Percentiles rank a stretch among this genome's conserved stretches.
Evolutionary conservation across 2,329 filamentous ascomycete genomes (phyloP).

Genomic region (Hypomyces rosellus): DNA sequence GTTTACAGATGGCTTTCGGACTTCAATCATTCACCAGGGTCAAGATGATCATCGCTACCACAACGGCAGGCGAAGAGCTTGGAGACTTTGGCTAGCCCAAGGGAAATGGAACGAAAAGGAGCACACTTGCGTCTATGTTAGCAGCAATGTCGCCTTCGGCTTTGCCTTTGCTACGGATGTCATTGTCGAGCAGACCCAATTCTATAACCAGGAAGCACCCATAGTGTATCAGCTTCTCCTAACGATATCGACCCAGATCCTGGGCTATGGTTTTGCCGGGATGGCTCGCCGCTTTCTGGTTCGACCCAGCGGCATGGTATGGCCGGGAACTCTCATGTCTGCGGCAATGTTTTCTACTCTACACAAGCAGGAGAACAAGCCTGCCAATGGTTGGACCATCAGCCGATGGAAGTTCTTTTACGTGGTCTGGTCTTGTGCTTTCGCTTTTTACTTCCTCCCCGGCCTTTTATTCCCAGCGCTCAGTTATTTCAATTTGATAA

Average conservation of each 20-base stretch:
- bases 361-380: slow-evolving; percentile 77
- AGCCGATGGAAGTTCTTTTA: slow-evolving; percentile 82
- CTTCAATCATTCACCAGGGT: slow-evolving; percentile 15
- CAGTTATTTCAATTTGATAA: slow-evolving; percentile 84
- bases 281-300: slow-evolving; percentile 76
- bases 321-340: slow-evolving; percentile 83
- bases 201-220: slow-evolving; percentile 75
- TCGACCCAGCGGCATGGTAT: slow-evolving; percentile 82
- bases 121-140: slow-evolving; percentile 82
- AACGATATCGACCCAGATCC: slow-evolving; percentile 77
- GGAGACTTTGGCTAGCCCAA: slow-evolving; percentile 71
- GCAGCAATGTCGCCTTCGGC: slow-evolving; percentile 83
- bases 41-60: slow-evolving; percentile 14
- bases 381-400: slow-evolving; percentile 75
- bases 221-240: slow-evolving; percentile 76
- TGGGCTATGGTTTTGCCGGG: slow-evolving; percentile 82
- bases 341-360: slow-evolving; percentile 84
- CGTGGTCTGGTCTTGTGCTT: slow-evolving; percentile 62
- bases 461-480: slow-evolving; percentile 76
- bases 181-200: slow-evolving; percentile 83
- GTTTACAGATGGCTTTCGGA: slow-evolving; percentile 44
- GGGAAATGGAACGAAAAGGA: slow-evolving; percentile 84
- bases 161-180: slow-evolving; percentile 87
- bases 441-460: slow-evolving; percentile 79
- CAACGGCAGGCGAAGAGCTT: slow-evolving; percentile 6